Base-by-base conservation (phyloP, 2,329 filamentous ascomycete species). In the Aureobasidium sp. region DNA sequence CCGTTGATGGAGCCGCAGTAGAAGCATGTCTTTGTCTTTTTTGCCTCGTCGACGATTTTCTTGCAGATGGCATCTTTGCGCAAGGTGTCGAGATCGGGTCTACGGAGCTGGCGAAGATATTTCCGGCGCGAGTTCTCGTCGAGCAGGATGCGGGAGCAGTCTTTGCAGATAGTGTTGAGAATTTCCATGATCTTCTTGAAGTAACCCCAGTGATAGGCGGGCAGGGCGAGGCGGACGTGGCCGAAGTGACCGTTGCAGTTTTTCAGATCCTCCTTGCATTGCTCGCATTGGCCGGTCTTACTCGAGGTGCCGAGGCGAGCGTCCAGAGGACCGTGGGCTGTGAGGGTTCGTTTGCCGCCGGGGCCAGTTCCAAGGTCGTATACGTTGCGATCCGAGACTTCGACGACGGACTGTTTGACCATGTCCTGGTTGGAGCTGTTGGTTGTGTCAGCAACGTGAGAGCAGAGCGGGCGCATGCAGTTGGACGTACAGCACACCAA, bases 211-310 rank as follows among this genome's bases (percentile, higher is more conserved):
- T 98, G 93, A 65, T 97, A 97, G 38, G 86, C 89, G 3, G 93
- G 93, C 48, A 98, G 76, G 1, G 91, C 88, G 12, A 98, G 80
- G 63, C 88, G 84, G 63, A 98, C 86, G 70, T 96, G 86, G 41
- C 93, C 93, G 65, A 97, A 98, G 70, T 98, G 93, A 11, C 93
- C 93, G 61, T 89, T 93, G 70, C 93, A 98, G 59, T 85, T 83
- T 62, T 89, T 81, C 25, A 97, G 75, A 14, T 83, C 79, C 64
- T 90, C 82, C 42, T 87, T 82, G 67, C 93, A 98, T 12, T 93
- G 97, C 38, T 81, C 75, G 68, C 93, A 98, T 55, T 75, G 78
- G 21, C 81, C 86, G 3, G 74, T 79, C 71, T 97, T 97, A 66
- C 82, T 88, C 14, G 90, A 95, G 3, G 88, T 93, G 59, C 90